Percentiles rank a stretch among this genome's conserved stretches.
phyloP scores from a whole-genome alignment of 495 filamentous ascomycete genomes.

The Pseudotulostoma volvatum region DNA sequence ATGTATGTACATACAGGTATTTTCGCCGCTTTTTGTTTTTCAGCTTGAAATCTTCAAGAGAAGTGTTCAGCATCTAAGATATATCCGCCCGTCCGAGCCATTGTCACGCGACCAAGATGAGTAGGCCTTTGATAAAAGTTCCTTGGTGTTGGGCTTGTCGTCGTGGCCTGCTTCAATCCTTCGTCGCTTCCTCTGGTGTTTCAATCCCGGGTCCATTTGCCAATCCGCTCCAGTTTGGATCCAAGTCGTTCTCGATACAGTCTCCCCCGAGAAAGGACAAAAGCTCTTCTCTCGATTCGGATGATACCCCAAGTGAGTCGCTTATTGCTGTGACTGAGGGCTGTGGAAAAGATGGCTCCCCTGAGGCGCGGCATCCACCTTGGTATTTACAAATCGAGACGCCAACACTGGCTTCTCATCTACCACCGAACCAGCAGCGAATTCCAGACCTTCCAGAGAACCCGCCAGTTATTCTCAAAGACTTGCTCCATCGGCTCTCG shows the following conservation, averaged over 20 bases:
- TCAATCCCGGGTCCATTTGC: conserved; percentile 9
- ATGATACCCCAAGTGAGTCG: background rate
- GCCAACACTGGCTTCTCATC: conserved; percentile 25
- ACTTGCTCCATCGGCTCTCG: conserved; percentile 60
- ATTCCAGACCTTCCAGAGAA: conserved; percentile 62
- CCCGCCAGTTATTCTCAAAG: conserved; percentile 54
- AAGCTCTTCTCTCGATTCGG: too few species aligned
- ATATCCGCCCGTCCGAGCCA: background rate
- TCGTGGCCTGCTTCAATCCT: conserved; percentile 14
- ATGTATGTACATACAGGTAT: too few species aligned
- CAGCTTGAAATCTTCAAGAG: too few species aligned
- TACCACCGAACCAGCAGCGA: conserved; percentile 42
- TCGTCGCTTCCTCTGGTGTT: conserved; percentile 10
- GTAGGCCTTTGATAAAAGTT: conserved; percentile 13
- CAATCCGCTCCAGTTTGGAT: conserved; percentile 8
- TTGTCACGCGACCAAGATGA: conserved; percentile 12
- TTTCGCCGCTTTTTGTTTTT: conserved; percentile 4
- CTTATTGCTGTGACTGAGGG: too few species aligned
- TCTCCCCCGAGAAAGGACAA: too few species aligned
- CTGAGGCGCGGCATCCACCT: conserved; percentile 34
- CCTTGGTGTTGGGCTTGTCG: conserved; percentile 16
- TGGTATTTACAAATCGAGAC: conserved; percentile 78
- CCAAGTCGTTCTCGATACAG: conserved; percentile 6
- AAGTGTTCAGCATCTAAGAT: conserved; percentile 7
- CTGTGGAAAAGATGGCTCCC: too few species aligned